Evolutionary conservation across 192 early-diverging fungal genomes (phyloP).

Genomic region (Gamsiella multidivaricata): DNA sequence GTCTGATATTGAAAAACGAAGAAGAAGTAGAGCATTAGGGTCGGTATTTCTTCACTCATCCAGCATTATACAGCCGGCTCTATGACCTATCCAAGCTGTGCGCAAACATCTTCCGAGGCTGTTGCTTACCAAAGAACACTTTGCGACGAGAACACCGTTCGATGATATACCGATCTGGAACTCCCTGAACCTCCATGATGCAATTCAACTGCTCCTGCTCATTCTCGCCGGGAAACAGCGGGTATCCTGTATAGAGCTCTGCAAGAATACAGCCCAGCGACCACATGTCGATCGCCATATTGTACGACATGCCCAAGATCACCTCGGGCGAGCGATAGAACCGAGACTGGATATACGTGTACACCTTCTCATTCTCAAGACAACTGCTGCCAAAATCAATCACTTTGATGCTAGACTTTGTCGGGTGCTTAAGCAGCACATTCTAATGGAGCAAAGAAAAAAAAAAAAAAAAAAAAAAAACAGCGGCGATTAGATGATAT

Average conservation of each 20-base stretch:
- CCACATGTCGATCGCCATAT: slow-evolving; percentile 97
- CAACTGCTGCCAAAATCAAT: slow-evolving; percentile 99
- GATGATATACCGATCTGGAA: slow-evolving; percentile 79
- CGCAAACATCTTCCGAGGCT: too few species aligned
- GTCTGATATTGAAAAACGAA: slow-evolving; percentile 54
- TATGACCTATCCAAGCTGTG: slow-evolving; percentile 39
- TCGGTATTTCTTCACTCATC: too few species aligned
- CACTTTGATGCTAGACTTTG: slow-evolving; percentile 88
- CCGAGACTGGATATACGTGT: slow-evolving; percentile 97
- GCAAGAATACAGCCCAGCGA: slow-evolving; percentile 95
- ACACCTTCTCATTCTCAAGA: slow-evolving; percentile 91
- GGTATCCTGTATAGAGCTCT: slow-evolving; percentile 90
- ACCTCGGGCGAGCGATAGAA: slow-evolving; percentile 99
- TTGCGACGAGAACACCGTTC: slow-evolving; percentile 82
- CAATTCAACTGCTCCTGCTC: slow-evolving; percentile 95
- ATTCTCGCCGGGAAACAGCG: slow-evolving; percentile 97
- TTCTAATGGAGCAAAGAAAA: slow-evolving; percentile 62
- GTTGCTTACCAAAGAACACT: slow-evolving; percentile 93
- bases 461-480: slow-evolving; percentile 1
- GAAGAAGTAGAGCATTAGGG: too few species aligned
- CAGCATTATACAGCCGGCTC: too few species aligned
- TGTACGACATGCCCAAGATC: slow-evolving; percentile 90
- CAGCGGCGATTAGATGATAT: too few species aligned
- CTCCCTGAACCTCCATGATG: slow-evolving; percentile 95
- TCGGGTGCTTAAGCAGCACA: slow-evolving; percentile 80